A percentile compares a stretch with the other conserved stretches of the same genome.
These are phyloP conservation scores for Vachellia collinsii DNA, from an alignment of 306 rosid genomes.

Conservation along the genomic window DNA sequence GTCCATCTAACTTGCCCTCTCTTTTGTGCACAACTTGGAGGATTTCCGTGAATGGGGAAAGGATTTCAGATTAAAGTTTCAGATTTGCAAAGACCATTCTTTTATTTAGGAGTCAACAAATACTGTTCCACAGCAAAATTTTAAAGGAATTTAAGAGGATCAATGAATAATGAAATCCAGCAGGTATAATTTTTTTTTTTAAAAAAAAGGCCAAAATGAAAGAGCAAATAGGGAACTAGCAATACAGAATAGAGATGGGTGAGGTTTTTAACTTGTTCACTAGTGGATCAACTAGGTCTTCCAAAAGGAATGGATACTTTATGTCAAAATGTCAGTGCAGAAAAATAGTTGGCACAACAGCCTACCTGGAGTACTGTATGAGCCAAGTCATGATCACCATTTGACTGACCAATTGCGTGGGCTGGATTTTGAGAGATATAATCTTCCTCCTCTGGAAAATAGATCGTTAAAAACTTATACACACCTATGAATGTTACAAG, in stretches of 20 bases:
- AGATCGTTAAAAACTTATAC: conserved; percentile 5
- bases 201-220: not conserved
- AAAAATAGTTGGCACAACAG: conserved; percentile 10
- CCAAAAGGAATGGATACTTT: not conserved
- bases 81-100: not conserved
- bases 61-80: not conserved
- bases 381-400: conserved; percentile 80
- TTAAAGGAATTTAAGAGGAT: not conserved
- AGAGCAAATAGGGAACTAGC: not conserved
- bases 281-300: not conserved
- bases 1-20: not conserved
- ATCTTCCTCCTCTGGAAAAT: conserved; percentile 52
- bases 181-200: not conserved
- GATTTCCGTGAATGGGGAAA: not conserved
- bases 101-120: not conserved
- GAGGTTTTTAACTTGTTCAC: not conserved
- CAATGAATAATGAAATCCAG: not conserved
- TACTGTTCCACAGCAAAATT: not conserved
- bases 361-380: conserved; percentile 73
- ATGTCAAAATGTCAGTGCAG: conserved; percentile 1
- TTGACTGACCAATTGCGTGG: conserved; percentile 71
- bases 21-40: not conserved
- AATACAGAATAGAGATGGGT: not conserved
- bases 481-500: not conserved
- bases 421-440: conserved; percentile 45